Percentiles rank a stretch among this genome's conserved stretches.
phyloP scores from a whole-genome alignment of 2,329 filamentous ascomycete genomes.

The Zymoseptoria crescenta region DNA sequence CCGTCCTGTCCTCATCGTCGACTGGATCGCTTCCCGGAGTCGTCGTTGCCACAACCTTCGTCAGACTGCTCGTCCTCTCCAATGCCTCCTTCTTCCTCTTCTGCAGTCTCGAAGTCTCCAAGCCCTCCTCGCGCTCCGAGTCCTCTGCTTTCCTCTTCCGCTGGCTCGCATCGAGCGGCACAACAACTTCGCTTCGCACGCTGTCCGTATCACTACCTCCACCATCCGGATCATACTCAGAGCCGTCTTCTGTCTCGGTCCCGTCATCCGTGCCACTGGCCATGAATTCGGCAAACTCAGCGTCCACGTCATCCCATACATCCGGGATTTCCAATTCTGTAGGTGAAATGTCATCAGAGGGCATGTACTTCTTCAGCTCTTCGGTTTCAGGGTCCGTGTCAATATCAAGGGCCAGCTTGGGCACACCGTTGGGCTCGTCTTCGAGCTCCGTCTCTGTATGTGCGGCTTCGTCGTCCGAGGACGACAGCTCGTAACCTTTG shows the following conservation, averaged over 20 bases:
- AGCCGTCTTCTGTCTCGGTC: constrained; percentile 39
- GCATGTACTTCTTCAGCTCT: constrained; percentile 43
- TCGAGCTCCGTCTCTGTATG: constrained; percentile 30
- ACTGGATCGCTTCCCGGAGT: constrained; percentile 32
- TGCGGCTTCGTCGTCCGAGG: constrained; percentile 39
- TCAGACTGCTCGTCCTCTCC: constrained; percentile 40
- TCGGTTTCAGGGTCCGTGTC: constrained; percentile 27
- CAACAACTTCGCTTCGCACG: constrained; percentile 7
- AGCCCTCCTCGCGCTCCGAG: constrained; percentile 34
- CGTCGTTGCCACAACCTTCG: constrained; percentile 31
- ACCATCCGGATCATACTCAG: constrained; percentile 44
- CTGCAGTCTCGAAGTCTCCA: constrained; percentile 38
- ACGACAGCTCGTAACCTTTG: constrained; percentile 34
- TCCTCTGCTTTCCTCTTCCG: constrained; percentile 28
- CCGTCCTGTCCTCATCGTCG: constrained; percentile 25
- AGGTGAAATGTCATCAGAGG: constrained; percentile 32
- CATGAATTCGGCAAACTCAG: constrained; percentile 70
- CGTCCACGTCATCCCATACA: constrained; percentile 46
- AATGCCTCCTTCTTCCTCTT: constrained; percentile 42
- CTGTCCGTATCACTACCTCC: constrained; percentile 20
- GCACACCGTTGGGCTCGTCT: constrained; percentile 15
- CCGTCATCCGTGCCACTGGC: constrained; percentile 47
- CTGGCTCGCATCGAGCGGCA: constrained; percentile 10
- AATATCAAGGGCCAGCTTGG: constrained; percentile 14
- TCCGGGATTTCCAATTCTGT: constrained; percentile 27